Evolutionary conservation across 495 filamentous ascomycete genomes (phyloP).

Genomic region (Evernia prunastri): DNA sequence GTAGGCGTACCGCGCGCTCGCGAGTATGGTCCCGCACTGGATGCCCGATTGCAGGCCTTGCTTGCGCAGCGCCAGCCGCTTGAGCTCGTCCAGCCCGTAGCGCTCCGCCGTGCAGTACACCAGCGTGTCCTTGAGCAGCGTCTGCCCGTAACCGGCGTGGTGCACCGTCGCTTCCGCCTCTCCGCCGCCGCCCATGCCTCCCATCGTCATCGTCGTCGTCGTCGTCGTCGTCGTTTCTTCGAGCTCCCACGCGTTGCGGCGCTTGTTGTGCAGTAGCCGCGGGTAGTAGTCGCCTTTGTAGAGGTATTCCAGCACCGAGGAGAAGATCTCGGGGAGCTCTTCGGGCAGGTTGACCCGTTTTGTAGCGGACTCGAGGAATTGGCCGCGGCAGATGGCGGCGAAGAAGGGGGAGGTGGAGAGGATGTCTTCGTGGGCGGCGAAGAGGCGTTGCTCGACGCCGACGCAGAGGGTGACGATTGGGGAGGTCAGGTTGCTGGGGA

Average conservation of each 20-base stretch:
- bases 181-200: conserved; percentile 38
- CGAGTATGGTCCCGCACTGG: conserved; percentile 73
- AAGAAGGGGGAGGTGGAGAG: conserved; percentile 76
- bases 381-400: conserved; percentile 45
- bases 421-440: conserved; percentile 85
- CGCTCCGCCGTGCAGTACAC: conserved; percentile 85
- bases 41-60: conserved; percentile 79
- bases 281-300: conserved; percentile 95
- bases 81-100: conserved; percentile 74
- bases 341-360: conserved; percentile 75
- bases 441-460: conserved; percentile 72
- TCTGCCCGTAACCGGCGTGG: conserved; percentile 54
- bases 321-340: conserved; percentile 85
- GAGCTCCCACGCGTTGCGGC: conserved; percentile 62
- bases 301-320: conserved; percentile 81
- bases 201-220: no score
- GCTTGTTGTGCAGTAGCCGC: conserved; percentile 63
- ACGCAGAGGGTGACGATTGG: conserved; percentile 74
- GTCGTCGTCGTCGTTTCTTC: no score
- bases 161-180: conserved; percentile 56
- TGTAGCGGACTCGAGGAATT: conserved; percentile 55
- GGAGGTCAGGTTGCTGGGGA: conserved; percentile 51
- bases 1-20: conserved; percentile 80
- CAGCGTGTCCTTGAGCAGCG: conserved; percentile 79
- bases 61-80: conserved; percentile 76